These are phyloP conservation scores for Sporothrix variecibatus DNA, from an alignment of 2,329 filamentous ascomycete genomes.

Conservation along the genomic window DNA sequence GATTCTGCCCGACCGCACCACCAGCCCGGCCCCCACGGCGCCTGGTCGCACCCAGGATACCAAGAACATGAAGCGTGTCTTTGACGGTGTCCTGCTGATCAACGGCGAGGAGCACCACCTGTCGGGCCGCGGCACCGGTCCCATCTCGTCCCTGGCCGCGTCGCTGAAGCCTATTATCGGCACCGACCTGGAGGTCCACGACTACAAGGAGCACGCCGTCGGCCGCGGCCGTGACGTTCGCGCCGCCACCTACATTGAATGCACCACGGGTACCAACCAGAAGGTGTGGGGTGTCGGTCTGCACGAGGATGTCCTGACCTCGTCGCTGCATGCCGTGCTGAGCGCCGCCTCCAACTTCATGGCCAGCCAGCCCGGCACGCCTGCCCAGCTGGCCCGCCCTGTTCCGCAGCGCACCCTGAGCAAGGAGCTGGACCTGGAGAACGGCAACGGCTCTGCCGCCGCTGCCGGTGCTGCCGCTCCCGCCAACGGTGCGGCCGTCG, in stretches of 20 bases:
- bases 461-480: background rate
- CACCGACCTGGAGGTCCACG: constrained; percentile 84
- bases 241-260: constrained; percentile 95
- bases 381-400: constrained; percentile 56
- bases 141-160: constrained; percentile 83
- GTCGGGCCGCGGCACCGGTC: constrained; percentile 81
- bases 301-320: constrained; percentile 89
- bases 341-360: constrained; percentile 83
- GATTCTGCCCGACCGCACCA: constrained; percentile 80
- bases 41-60: constrained; percentile 74
- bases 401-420: constrained; percentile 53
- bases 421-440: constrained; percentile 42
- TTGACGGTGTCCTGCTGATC: constrained; percentile 81
- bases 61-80: constrained; percentile 75
- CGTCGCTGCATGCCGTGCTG: constrained; percentile 81
- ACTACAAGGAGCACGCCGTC: constrained; percentile 97
- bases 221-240: constrained; percentile 79
- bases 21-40: constrained; percentile 65
- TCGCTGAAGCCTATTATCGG: constrained; percentile 72
- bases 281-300: constrained; percentile 90
- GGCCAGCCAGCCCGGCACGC: constrained; percentile 67
- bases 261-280: constrained; percentile 67
- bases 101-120: constrained; percentile 79
- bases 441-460: constrained; percentile 25
- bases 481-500: constrained; percentile 3